Evolutionary conservation across 371 early-diverging fungal species (phyloP).

Genomic region (Mucor sp.): DNA sequence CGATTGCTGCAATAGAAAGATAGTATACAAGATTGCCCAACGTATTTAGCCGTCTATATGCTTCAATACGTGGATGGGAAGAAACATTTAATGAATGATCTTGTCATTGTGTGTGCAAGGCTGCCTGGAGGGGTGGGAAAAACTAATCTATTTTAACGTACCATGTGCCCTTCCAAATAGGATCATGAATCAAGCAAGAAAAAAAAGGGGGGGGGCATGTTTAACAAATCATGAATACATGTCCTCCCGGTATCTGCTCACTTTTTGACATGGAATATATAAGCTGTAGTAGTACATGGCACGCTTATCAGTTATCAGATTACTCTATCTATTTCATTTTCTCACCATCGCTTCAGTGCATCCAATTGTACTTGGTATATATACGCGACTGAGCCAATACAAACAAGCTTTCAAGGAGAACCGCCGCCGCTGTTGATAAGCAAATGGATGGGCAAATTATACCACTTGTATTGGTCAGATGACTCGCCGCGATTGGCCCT

Average conservation of each 20-base stretch:
- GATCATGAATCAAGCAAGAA: not conserved
- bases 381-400: not conserved
- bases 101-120: not conserved
- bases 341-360: not conserved
- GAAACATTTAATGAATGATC: not conserved
- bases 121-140: not conserved
- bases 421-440: not conserved
- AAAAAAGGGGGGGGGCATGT: not conserved
- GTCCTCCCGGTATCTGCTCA: not conserved
- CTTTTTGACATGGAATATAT: not conserved
- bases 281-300: not conserved
- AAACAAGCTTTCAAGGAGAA: not conserved
- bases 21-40: too few species aligned
- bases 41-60: too few species aligned
- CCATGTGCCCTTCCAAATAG: not conserved
- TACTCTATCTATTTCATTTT: not conserved
- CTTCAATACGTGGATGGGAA: too few species aligned
- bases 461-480: not conserved
- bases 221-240: not conserved
- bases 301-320: not conserved
- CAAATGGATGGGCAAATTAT: too few species aligned
- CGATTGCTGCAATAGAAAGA: too few species aligned
- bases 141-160: not conserved
- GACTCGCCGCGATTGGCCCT: constrained; percentile 3
- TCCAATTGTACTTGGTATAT: not conserved